A percentile compares a stretch with the other conserved stretches of the same genome.
phyloP scores from a whole-genome alignment of 352 stramenopile species.

The Phytopythium vexans region DNA sequence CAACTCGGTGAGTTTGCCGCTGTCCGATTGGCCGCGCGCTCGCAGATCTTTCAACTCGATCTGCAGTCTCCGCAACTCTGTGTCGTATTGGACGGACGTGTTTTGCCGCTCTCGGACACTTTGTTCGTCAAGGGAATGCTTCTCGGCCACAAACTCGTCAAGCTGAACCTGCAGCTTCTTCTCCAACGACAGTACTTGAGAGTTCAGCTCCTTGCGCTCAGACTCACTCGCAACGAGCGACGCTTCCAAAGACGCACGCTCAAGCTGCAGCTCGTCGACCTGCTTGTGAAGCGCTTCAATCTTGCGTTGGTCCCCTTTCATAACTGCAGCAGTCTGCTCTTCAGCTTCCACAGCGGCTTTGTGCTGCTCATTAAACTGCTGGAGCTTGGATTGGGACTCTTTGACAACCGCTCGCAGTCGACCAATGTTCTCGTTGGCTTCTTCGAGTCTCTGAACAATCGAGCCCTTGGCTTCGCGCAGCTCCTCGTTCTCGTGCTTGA shows the following conservation, averaged over 20 bases:
- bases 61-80: conserved; percentile 21
- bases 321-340: conserved; percentile 9
- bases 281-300: conserved; percentile 9
- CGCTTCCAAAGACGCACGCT: conserved; percentile 19
- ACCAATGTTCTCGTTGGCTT: conserved; percentile 68
- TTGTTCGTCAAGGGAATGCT: conserved; percentile 14
- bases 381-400: conserved; percentile 29
- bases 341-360: conserved; percentile 12
- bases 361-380: conserved; percentile 26
- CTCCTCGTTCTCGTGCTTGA: conserved; percentile 56
- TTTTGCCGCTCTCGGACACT: conserved; percentile 18
- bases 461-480: conserved; percentile 37
- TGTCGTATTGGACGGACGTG: conserved; percentile 26
- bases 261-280: conserved; percentile 14
- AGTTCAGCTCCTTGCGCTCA: conserved; percentile 27
- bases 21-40: conserved; percentile 4
- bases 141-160: conserved; percentile 22
- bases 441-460: conserved; percentile 54
- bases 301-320: neutral
- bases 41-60: conserved; percentile 16
- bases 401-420: conserved; percentile 52
- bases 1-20: conserved; percentile 14
- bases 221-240: conserved; percentile 26
- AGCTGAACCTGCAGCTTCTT: conserved; percentile 21
- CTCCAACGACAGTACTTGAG: conserved; percentile 22